Conservation (phyloP, 2,329 filamentous ascomycete species). For the Fonsecaea multimorphosa region DNA sequence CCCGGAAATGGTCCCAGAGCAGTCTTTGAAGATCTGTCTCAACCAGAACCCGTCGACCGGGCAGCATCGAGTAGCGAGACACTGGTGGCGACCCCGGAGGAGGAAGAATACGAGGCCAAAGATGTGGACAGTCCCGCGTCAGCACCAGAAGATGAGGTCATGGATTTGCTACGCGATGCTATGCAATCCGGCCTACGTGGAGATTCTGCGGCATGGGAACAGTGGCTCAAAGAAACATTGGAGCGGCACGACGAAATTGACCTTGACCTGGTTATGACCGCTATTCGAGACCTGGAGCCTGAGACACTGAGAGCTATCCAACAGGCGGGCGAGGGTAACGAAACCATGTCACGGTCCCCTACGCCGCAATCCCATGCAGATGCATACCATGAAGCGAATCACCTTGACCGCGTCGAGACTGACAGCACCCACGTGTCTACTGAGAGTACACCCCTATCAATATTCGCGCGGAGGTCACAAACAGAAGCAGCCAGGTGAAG, state of each 20-base stretch:
- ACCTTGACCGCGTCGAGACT: conserved; percentile 27
- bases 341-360: conserved; percentile 12
- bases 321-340: conserved; percentile 2
- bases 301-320: conserved; percentile 8
- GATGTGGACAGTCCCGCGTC: conserved; percentile 2
- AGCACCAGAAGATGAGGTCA: conserved; percentile 15
- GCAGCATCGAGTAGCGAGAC: conserved; percentile 15
- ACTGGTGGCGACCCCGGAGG: conserved; percentile 12
- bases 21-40: conserved; percentile 22
- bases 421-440: conserved; percentile 25
- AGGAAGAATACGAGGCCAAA: conserved; percentile 42
- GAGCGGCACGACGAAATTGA: conserved; percentile 45
- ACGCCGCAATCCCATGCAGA: conserved; percentile 6
- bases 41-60: background rate
- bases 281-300: conserved; percentile 22
- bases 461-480: conserved; percentile 28
- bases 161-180: conserved; percentile 24
- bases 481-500: conserved; percentile 34
- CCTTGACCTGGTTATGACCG: conserved; percentile 27
- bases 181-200: conserved; percentile 27
- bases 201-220: conserved; percentile 53
- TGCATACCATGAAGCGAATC: conserved; percentile 14
- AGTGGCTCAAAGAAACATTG: conserved; percentile 63
- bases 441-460: conserved; percentile 22
- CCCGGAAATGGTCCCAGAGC: conserved; percentile 29